A percentile compares a stretch with the other conserved stretches of the same genome.
Conservation (phyloP, 352 stramenopile genomes). For the Ophiocytium majus region DNA sequence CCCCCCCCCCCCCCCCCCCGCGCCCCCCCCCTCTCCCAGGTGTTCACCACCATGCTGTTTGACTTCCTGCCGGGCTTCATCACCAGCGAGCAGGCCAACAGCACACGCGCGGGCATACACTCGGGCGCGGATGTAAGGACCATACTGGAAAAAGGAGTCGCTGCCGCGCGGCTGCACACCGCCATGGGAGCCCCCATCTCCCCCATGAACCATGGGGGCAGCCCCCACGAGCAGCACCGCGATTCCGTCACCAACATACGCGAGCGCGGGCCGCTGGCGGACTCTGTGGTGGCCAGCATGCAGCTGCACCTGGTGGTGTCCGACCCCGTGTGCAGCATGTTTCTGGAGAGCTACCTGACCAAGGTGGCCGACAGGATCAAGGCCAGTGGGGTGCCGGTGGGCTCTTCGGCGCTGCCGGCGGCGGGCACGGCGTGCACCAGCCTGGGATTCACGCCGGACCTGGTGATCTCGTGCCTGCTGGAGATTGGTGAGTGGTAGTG, state of each 20-base stretch:
- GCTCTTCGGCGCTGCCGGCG: background rate
- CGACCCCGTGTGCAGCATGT: conserved; percentile 16
- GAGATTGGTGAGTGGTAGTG: background rate
- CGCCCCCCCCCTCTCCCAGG: background rate
- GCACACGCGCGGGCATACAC: background rate
- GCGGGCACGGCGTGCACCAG: background rate
- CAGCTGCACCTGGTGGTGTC: background rate
- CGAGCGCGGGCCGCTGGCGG: too few species aligned
- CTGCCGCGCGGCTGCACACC: background rate
- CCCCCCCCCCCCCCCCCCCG: too few species aligned
- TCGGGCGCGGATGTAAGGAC: background rate
- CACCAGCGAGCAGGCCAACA: conserved; percentile 6
- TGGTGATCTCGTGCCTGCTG: conserved; percentile 4
- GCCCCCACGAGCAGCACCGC: background rate
- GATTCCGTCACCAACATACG: background rate
- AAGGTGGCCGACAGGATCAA: background rate
- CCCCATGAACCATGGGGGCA: background rate
- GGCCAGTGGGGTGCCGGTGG: background rate
- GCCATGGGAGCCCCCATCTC: background rate
- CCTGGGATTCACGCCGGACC: background rate
- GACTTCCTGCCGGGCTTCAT: conserved; percentile 14
- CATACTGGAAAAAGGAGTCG: background rate
- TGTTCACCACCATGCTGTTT: conserved; percentile 14
- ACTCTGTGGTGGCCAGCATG: background rate
- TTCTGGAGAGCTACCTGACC: conserved; percentile 9